A percentile compares a stretch with the other conserved stretches of the same genome.
These are phyloP conservation scores for Choanephora cucurbitarum DNA, from an alignment of 371 early-diverging fungal genomes.

Conservation along the genomic window DNA sequence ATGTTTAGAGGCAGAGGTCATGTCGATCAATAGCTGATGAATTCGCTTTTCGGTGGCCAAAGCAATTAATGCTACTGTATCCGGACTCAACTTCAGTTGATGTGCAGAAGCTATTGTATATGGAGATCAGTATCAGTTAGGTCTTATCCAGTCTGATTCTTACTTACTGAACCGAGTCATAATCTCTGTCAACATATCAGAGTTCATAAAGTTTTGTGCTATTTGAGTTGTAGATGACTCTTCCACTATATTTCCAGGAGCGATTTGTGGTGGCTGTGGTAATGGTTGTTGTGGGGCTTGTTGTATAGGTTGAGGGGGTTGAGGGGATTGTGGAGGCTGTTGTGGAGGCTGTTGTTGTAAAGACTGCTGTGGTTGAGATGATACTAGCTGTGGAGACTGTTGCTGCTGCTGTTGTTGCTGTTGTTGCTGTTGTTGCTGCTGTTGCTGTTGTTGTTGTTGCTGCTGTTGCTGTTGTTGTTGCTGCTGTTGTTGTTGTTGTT, in stretches of 20 bases:
- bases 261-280: not conserved
- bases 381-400: no score
- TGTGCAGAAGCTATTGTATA: constrained; percentile 1
- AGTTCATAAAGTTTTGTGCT: constrained; percentile 59
- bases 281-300: not conserved
- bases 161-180: constrained; percentile 47
- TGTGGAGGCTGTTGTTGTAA: constrained; percentile 6
- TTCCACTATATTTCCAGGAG: constrained; percentile 32
- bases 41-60: constrained; percentile 74
- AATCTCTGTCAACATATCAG: constrained; percentile 37
- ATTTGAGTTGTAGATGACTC: constrained; percentile 53
- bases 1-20: constrained; percentile 73
- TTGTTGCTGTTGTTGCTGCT: constrained; percentile 4
- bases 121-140: no score
- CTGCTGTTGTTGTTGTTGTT: constrained; percentile 2
- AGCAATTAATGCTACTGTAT: constrained; percentile 67
- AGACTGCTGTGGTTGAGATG: constrained; percentile 2
- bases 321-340: constrained; percentile 6
- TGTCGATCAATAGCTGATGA: constrained; percentile 59
- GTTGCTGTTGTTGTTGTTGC: constrained; percentile 4
- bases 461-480: constrained; percentile 13
- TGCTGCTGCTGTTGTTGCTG: constrained; percentile 9
- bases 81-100: constrained; percentile 47
- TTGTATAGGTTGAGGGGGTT: constrained; percentile 9
- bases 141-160: no score